Base-by-base conservation (phyloP, 495 filamentous ascomycete species). In the Aspergillus sclerotiicarbonarius region DNA sequence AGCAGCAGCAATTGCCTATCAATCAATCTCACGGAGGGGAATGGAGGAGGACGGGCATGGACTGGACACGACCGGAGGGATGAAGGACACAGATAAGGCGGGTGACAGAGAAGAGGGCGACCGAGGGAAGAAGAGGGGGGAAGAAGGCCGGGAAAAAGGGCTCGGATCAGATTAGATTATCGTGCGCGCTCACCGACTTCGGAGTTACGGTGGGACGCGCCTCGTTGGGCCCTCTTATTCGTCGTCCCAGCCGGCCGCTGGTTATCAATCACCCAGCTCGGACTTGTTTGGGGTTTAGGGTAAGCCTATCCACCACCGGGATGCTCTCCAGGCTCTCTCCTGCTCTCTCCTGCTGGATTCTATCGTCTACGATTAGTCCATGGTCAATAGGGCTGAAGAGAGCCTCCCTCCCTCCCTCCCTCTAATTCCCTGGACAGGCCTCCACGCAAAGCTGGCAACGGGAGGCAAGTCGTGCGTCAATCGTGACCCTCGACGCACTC, bases 151-250 rank as follows among this genome's bases (percentile, higher is more conserved):
- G 53, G 66, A 72, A 70, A 67, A 60, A 56, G 60, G 30, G 68
- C 71, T 77, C 73, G 70, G 76, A 78, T 78, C 71, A 74, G 76
- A 78, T 78, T 66, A 70, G 65, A 70, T 70, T 67, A 65, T 68
- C 65, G 67, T 70, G 65, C 49, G 67, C 16, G 53, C 53, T 51
- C 46, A 51, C 65, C 65, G 65, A 67, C 58, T 62, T 68, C 68
- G 67, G 68, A 64, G 63, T 47, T 21, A 30, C 35, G 48, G 29
- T 25, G 37, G 47, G 12, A 9, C 20, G 8, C 9, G 31, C 12
- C 48, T 57, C 25, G 53, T 33, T 44, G 4, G 19, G 19, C 30
- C 9, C 3, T 41, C 44, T 62, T 12, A 63, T 63, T 59, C 54
- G 62, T 43, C 16, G 44, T 47, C 45, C 58, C 53, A 44, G 53